Evolutionary conservation across 129 eudicot genomes (phyloP).

Genomic region (Flaveria linearis): DNA sequence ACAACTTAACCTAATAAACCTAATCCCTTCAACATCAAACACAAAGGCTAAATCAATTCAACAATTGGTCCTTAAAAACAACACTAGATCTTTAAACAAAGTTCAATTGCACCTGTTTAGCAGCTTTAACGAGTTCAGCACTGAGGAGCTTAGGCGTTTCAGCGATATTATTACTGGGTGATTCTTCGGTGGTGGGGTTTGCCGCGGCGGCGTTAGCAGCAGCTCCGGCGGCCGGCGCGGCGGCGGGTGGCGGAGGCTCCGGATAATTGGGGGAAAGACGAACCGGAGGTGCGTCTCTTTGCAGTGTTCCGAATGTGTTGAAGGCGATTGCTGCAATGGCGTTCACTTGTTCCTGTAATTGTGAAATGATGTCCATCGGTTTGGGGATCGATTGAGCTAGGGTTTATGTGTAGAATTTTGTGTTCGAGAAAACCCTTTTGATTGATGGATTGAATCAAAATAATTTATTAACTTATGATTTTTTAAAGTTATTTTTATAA

Average conservation of each 20-base stretch:
- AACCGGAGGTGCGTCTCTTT: constrained; percentile 78
- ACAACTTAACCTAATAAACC: not conserved
- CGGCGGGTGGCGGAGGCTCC: constrained; percentile 49
- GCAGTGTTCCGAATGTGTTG: constrained; percentile 69
- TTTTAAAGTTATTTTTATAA: no score
- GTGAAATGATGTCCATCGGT: constrained; percentile 62
- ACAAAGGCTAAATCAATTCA: not conserved
- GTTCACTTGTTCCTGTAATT: constrained; percentile 64
- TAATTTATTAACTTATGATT: no score
- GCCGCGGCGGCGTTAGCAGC: constrained; percentile 29
- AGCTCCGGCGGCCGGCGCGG: constrained; percentile 37
- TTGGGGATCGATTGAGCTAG: not conserved
- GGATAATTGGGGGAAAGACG: constrained; percentile 73
- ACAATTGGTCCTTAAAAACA: not conserved
- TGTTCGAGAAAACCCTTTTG: no score
- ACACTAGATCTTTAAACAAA: not conserved
- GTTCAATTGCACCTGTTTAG: constrained; percentile 57
- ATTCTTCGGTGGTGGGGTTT: constrained; percentile 40
- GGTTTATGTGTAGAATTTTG: not conserved
- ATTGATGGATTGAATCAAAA: no score
- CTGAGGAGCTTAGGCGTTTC: constrained; percentile 76
- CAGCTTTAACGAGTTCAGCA: constrained; percentile 80
- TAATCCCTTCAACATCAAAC: not conserved
- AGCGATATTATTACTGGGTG: constrained; percentile 38
- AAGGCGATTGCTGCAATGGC: constrained; percentile 57